Evolutionary conservation across 305 asterid species (phyloP), one percentile per base, ranked within the genome.

Genomic region (Rubia balearica): DNA sequence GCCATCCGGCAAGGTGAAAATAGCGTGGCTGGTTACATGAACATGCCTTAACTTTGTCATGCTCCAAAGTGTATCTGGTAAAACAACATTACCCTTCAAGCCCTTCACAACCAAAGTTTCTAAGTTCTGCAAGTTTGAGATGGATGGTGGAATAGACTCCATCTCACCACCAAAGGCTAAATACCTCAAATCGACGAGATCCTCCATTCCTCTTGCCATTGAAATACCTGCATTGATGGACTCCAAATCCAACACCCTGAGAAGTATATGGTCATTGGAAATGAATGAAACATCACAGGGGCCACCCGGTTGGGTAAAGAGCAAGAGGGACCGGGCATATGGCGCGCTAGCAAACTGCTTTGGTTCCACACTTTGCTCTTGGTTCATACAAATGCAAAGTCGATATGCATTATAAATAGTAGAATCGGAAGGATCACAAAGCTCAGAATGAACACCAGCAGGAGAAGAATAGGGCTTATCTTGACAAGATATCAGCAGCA

Each of bases 61-160:
- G 48, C 43, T 14, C 46, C 68, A 63, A 36, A 63, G n/a, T 3
- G 68, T 63, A 17, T 63, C 68, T 16, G 46, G 68, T 19, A 63
- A 36, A 60, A 11, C 65, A 60, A 60, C 33, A 41, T 60, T 60
- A 27, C 16, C 38, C 65, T 8, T 63, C 27, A 38, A 63, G 36
- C 68, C 49, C 22, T 63, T 63, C 68, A 63, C 49, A 36, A 38
- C 27, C 45, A 63, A 36, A 36, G 49, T 63, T 38, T 63, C 68
- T 12, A 63, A 11, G 36, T 63, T 36, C 24, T 40, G 48, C 7
- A 63, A 49, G 4, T 17, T 36, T 21, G 48, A 14, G 24, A 63
- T 13, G 13, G 49, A 63, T 63, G 68, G 42, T 63, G 68, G 68
- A 40, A 63, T 33, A 3, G 68, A 63, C 13, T 33, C 68, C 48